Base-by-base conservation (phyloP, 805 yeast species). In the Yamadazyma akitaensis region DNA sequence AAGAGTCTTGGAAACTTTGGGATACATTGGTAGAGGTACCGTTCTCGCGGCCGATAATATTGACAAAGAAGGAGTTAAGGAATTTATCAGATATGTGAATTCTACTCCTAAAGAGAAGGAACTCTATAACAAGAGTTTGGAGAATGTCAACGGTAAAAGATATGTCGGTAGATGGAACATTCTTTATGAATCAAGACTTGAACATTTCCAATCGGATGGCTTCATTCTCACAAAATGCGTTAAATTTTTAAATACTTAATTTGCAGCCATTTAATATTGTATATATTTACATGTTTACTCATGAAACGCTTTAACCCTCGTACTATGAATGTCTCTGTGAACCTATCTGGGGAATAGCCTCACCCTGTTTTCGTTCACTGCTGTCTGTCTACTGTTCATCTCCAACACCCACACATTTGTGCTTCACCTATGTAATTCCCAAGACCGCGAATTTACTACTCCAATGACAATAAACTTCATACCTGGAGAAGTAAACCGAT, bases 401-500 rank as follows among this genome's bases (percentile, higher is more conserved):
- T 28, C 32, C 10, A 3, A 5, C 7, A 21, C 24, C 7, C 24
- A 5, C 24, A 7, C 7, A 5, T 21, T 21, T 21, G 6, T 21
- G 24, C 24, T 21, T 21, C 24, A 7, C 7, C 6, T 21, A 21
- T 21, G 7, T 21, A 21, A 21, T 21, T 7, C 7, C 4, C 24
- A 21, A 21, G 24, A 21, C 24, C 24, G 32, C 32, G 32, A 28
- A 28, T 13, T 28, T 28, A 21, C 37, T 28, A 21, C 37, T 14
- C 24, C 14, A 40, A 82, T 84, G 89, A 71, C 85, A 5, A 63
- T 86, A 45, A 80, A 80, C 48, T 83, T 86, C 58, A 79, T 88
- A 38, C 97, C 97, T 2, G 97, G 97, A 1, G 88, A 87, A 59
- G 94, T 94, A 16, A 85, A 84, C 60, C 64, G 70, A 38, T 61